Conservation (phyloP, 768 basidiomycete genomes). For the Leccinum sublutescens region DNA sequence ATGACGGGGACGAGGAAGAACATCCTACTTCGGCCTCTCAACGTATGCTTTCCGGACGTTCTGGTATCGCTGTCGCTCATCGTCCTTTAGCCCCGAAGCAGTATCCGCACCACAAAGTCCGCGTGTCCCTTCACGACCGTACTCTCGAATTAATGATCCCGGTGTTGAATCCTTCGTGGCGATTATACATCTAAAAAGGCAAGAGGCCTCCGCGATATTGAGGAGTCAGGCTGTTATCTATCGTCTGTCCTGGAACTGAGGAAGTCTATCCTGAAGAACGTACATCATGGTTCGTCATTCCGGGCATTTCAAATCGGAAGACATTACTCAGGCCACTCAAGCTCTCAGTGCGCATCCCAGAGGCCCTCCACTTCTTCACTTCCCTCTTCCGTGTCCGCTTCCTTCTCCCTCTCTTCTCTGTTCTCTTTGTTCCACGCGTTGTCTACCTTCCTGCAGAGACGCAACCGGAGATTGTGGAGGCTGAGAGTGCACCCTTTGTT, state of each 20-base stretch:
- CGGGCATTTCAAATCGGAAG: background rate
- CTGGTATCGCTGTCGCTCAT: conserved; percentile 2
- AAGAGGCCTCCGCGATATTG: conserved; percentile 49
- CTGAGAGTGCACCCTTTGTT: too few relatives aligned
- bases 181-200: conserved; percentile 18
- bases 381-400: too few relatives aligned
- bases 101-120: conserved; percentile 85
- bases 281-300: conserved; percentile 62
- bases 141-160: conserved; percentile 97
- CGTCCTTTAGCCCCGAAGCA: conserved; percentile 41
- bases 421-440: too few relatives aligned
- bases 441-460: too few relatives aligned
- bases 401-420: too few relatives aligned
- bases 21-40: conserved; percentile 24
- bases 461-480: too few relatives aligned
- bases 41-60: conserved; percentile 16
- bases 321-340: background rate
- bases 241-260: conserved; percentile 73
- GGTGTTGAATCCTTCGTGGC: conserved; percentile 48
- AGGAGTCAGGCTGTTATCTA: conserved; percentile 73
- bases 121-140: conserved; percentile 81
- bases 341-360: too few relatives aligned
- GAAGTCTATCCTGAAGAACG: conserved; percentile 51
- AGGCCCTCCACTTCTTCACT: too few relatives aligned
- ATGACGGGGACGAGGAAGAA: conserved; percentile 32